Evolutionary conservation across 2,329 filamentous ascomycete species (phyloP).

Genomic region (Pyrenochaeta sp.): DNA sequence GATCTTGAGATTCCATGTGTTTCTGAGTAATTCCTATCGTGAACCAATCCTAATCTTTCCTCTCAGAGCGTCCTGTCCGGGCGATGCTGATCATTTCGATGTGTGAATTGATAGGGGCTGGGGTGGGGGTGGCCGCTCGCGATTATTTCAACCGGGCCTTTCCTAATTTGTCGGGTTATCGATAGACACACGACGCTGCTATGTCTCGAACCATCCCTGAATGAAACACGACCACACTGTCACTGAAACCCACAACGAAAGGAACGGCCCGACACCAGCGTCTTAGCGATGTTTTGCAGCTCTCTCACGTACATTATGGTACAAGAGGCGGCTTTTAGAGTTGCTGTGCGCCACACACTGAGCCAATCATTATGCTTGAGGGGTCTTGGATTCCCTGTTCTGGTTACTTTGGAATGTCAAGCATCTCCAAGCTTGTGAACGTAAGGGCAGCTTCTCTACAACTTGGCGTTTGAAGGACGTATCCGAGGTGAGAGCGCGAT

Average conservation of each 20-base stretch:
- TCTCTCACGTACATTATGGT: neutral
- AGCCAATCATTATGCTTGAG: slow-evolving; percentile 10
- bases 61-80: no score
- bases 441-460: slow-evolving; percentile 15
- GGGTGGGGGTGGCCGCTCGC: no score
- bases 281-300: slow-evolving; percentile 24
- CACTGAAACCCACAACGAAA: slow-evolving; percentile 33
- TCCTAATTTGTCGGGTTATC: slow-evolving; percentile 9
- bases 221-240: slow-evolving; percentile 23
- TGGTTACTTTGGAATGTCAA: slow-evolving; percentile 9
- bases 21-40: no score
- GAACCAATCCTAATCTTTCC: no score
- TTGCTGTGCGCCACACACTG: slow-evolving; percentile 6
- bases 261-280: slow-evolving; percentile 33
- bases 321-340: slow-evolving; percentile 7
- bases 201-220: neutral
- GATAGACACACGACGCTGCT: neutral
- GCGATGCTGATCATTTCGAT: no score
- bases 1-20: no score
- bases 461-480: slow-evolving; percentile 24
- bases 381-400: slow-evolving; percentile 5
- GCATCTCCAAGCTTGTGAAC: slow-evolving; percentile 5
- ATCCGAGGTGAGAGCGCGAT: slow-evolving; percentile 1
- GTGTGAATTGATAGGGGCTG: no score
- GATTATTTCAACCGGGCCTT: neutral